These are phyloP conservation scores for Phytophthora megakarya DNA, from an alignment of 352 stramenopile species.

Conservation along the genomic window DNA sequence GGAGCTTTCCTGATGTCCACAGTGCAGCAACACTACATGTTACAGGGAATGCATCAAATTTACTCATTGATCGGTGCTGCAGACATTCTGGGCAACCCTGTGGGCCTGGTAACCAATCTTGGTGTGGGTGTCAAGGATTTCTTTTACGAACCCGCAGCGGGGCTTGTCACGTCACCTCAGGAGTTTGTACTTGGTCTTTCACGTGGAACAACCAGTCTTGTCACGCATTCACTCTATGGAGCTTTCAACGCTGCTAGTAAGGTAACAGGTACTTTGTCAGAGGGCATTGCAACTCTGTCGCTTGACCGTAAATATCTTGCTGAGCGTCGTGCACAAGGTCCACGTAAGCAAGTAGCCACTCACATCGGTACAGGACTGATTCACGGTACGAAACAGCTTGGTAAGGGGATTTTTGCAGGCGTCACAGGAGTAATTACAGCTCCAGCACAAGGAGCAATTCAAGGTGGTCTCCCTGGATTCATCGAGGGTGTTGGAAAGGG, in stretches of 20 bases:
- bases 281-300: conserved; percentile 89
- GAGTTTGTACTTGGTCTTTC: conserved; percentile 90
- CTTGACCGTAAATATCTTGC: conserved; percentile 91
- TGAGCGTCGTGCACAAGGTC: conserved; percentile 68
- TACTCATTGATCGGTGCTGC: conserved; percentile 88
- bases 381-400: conserved; percentile 91
- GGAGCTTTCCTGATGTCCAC: conserved; percentile 69
- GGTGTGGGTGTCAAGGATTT: conserved; percentile 93
- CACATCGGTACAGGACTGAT: conserved; percentile 85
- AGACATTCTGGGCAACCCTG: conserved; percentile 90
- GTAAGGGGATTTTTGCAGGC: conserved; percentile 88
- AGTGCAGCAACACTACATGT: conserved; percentile 82
- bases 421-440: conserved; percentile 93
- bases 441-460: conserved; percentile 87
- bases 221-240: conserved; percentile 91
- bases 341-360: conserved; percentile 81
- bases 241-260: conserved; percentile 94
- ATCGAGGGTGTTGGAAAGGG: conserved; percentile 89
- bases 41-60: conserved; percentile 79
- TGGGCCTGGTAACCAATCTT: conserved; percentile 88
- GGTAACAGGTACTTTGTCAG: conserved; percentile 92
- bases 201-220: conserved; percentile 87
- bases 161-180: conserved; percentile 84
- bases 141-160: conserved; percentile 93
- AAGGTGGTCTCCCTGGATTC: conserved; percentile 89